Percentiles rank a stretch among this genome's conserved stretches.
Evolutionary conservation across 495 filamentous ascomycete genomes (phyloP).

Genomic region (Hyaloscypha variabilis): DNA sequence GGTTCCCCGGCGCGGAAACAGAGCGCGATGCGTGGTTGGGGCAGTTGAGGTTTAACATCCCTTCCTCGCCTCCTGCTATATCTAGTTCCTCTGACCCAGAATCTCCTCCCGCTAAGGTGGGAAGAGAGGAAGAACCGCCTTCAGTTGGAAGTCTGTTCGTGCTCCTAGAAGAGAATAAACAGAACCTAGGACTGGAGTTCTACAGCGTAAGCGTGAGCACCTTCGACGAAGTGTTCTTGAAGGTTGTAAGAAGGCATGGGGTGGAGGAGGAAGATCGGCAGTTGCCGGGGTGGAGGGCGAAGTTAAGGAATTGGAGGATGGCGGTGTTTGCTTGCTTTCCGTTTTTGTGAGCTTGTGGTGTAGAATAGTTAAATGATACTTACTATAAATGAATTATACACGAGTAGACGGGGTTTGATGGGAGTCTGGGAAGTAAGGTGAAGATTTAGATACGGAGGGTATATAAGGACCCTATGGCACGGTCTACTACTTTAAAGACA

Average conservation of each 20-base stretch:
- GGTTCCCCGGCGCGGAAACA: constrained; percentile 57
- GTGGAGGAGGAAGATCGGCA: constrained; percentile 71
- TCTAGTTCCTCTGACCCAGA: neutral
- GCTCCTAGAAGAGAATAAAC: constrained; percentile 66
- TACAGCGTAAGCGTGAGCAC: constrained; percentile 78
- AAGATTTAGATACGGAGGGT: too few species aligned
- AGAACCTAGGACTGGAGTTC: constrained; percentile 67
- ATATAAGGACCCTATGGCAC: too few species aligned
- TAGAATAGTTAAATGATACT: too few species aligned
- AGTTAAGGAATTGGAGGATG: neutral
- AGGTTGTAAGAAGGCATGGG: constrained; percentile 73
- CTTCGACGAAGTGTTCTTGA: constrained; percentile 83
- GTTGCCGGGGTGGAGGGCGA: neutral
- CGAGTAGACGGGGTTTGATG: too few species aligned
- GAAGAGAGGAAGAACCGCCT: neutral
- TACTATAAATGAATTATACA: too few species aligned
- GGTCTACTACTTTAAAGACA: too few species aligned
- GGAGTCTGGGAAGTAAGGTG: too few species aligned
- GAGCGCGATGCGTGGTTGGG: constrained; percentile 78
- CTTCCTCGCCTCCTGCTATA: constrained; percentile 36
- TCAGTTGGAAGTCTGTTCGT: constrained; percentile 65
- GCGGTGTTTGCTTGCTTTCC: too few species aligned
- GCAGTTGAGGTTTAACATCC: constrained; percentile 75
- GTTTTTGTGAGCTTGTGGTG: too few species aligned
- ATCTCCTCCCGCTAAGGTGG: constrained; percentile 54